Percentiles rank a stretch among this genome's conserved stretches.
These are phyloP conservation scores for Chlamydomonas schloesseri DNA, from an alignment of 139 green algal species.

Conservation along the genomic window DNA sequence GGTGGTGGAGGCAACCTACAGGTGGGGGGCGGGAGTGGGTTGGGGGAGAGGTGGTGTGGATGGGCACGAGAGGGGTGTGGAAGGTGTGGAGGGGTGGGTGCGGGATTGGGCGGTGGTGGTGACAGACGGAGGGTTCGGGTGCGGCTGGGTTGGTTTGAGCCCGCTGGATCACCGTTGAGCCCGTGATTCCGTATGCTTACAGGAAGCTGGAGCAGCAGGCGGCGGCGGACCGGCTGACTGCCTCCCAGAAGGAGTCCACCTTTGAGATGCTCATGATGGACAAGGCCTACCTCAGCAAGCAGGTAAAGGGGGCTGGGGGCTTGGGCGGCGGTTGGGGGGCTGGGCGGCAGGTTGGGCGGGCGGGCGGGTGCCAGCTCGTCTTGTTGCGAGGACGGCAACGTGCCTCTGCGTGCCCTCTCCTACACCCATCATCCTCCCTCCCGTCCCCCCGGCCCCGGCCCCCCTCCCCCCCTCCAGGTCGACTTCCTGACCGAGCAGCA, in stretches of 20 bases:
- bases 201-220: constrained; percentile 46
- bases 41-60: neutral
- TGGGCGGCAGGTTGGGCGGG: no score
- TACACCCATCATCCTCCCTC: neutral
- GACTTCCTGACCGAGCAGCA: constrained; percentile 59
- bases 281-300: constrained; percentile 67
- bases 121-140: neutral
- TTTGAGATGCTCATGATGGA: constrained; percentile 65
- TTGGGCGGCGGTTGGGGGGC: neutral
- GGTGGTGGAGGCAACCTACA: constrained; percentile 43
- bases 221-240: constrained; percentile 6
- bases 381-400: no score
- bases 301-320: constrained; percentile 16
- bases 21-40: neutral
- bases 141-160: no score
- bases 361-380: no score
- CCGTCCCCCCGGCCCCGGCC: neutral
- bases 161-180: no score
- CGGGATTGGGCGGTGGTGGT: neutral
- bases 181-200: no score
- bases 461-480: constrained; percentile 20
- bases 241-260: constrained; percentile 50
- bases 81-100: neutral
- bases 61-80: neutral
- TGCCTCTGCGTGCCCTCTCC: no score